Conservation (phyloP, 805 yeast species). For the Ogataea allantospora region DNA sequence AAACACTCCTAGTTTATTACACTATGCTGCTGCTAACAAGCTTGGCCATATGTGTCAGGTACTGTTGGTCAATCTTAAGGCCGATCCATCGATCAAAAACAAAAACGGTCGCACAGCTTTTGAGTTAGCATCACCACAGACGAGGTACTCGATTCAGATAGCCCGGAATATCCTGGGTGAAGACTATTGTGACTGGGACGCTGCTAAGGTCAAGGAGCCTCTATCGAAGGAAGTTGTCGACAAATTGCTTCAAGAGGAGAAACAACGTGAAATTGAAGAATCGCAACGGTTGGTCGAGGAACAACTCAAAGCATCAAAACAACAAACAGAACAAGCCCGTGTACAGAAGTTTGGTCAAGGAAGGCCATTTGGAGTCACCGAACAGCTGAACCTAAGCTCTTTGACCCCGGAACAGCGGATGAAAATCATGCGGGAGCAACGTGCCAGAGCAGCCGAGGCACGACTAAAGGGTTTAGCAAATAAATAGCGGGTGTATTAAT, state of each 20-base stretch:
- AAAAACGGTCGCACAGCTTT: conserved; percentile 60
- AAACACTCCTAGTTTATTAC: conserved; percentile 71
- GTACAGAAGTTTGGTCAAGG: conserved; percentile 38
- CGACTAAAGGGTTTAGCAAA: conserved; percentile 44
- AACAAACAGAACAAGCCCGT: conserved; percentile 36
- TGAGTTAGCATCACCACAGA: conserved; percentile 53
- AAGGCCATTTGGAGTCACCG: conserved; percentile 26
- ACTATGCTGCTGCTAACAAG: conserved; percentile 71
- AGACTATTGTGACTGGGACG: conserved; percentile 61
- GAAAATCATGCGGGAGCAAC: conserved; percentile 85
- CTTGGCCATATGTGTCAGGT: conserved; percentile 64
- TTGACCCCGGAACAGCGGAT: conserved; percentile 71
- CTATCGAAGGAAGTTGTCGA: conserved; percentile 61
- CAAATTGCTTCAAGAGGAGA: conserved; percentile 34
- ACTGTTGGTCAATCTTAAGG: conserved; percentile 60
- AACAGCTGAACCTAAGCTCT: conserved; percentile 51
- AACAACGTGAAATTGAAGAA: conserved; percentile 39
- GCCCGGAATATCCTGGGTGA: conserved; percentile 72
- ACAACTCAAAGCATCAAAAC: conserved; percentile 41
- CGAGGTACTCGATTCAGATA: conserved; percentile 60
- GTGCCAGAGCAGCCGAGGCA: conserved; percentile 97
- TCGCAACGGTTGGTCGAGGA: conserved; percentile 40
- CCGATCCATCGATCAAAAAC: conserved; percentile 64
- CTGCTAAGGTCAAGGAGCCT: conserved; percentile 59
- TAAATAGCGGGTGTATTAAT: conserved; percentile 5